Base-by-base conservation (phyloP, 768 basidiomycete genomes). In the Chalciporus pseudorubinellus region DNA sequence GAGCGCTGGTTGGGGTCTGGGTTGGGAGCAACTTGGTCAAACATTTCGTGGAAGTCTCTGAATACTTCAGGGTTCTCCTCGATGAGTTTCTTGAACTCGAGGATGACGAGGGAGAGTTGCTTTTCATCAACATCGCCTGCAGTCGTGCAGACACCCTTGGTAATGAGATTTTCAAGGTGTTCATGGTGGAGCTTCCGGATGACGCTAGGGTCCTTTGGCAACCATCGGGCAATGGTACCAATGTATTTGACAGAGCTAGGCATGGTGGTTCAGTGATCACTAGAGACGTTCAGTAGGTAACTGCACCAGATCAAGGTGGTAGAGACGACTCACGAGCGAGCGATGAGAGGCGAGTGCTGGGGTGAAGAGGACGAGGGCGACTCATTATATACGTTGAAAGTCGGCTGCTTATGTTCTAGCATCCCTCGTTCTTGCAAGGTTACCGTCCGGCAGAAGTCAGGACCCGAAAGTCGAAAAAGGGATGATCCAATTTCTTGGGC, bases 151-250 rank as follows among this genome's bases (percentile, higher is more conserved):
- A 72, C 14, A 9, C 51, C 44, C 12, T 44, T 44, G 10, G 36
- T 18, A 13, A 72, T 14, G 55, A 68, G 51, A 58, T 55, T 44
- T 59, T 52, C 26, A 67, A 64, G 55, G 64, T 72, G 50, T 57
- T 70, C 43, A 62, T 44, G 55, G 46, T 58, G 46, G 29, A 24
- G 46, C 29, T 12, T 18, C 16, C 39, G 42, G n/a, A 63, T 46
- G 42, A 55, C 21, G 29, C 21, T 26, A 6, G 57, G 59, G 22
- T 61, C 53, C 21, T 47, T 48, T 2, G 57, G 62, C 10, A 64
- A 53, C 57, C 59, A 64, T 47, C 61, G 50, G 12, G 58, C 55
- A 3, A 59, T 56, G 28, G 53, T 53, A 24, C 69, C 57, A 31
- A 56, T 57, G 56, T 69, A 51, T 36, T 29, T 39, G 16, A 65